Base-by-base conservation (phyloP, 768 basidiomycete species). In the Boletus edulis region DNA sequence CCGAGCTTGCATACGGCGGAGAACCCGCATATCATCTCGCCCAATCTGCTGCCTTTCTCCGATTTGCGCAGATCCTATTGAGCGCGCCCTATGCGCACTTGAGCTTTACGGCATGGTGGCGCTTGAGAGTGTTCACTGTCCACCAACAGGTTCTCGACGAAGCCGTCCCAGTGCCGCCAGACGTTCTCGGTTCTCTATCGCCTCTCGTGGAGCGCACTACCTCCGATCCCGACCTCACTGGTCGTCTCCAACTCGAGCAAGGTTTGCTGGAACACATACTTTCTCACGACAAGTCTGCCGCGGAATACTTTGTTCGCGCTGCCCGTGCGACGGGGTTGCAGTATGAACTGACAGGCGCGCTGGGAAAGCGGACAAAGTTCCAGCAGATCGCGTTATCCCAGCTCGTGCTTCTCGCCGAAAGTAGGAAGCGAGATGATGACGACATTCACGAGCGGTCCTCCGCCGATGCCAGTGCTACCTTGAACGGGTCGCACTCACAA, bases 21-120 rank as follows among this genome's bases (percentile, higher is more conserved):
- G 97, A 98, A 73, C 97, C 97, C 10, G 93, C 91, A 0, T 99
- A 98, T 73, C 97, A 98, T 69, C 89, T 98, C 43, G 80, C 86
- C 9, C 78, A 78, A 62, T 73, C 71, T 37, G 80, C 94, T 7
- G 70, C 81, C 20, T 85, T 96, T 63, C 79, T 98, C 46, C 81
- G 85, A 31, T 73, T 95, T 51, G 83, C 95, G 0, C 82, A 88
- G 62, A 73, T 91, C 24, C 75, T 97, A 45, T 73, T 96, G 57
- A 73, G 73, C 17, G 69, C 73, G 11, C 77, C 80, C 3, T 84
- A 78, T 61, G 67, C 67, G 20, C 76, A 80, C 57, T 70, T 84
- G 49, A 66, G 63, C 38, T 84, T 86, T 15, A 72, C 72, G 17
- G 67, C 78, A 4, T 94, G 92, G 90, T 97, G 96, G 96, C 72